Base-by-base conservation (phyloP, 148 eudicot species). In the Vaccinium vitisidaea region DNA sequence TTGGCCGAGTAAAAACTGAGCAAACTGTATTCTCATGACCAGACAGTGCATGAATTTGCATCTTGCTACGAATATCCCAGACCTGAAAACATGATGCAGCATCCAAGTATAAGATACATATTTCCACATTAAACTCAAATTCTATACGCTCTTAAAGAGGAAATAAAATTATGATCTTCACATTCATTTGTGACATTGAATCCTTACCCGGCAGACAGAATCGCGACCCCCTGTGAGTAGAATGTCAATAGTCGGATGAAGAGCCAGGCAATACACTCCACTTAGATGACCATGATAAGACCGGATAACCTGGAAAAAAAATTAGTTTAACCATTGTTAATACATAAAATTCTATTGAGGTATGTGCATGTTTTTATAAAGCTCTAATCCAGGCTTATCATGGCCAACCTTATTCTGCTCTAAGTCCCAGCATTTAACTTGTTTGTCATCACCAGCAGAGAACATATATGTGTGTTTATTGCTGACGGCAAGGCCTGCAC, bases 381-480 rank as follows among this genome's bases (percentile, higher is more conserved):
- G 46, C 21, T 83, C 58, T 30, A 71, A 55, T 46, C 43, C 9
- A 39, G 39, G 74, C 74, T 69, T 69, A 69, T 7, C 84, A 1
- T 5, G 59, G 71, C 71, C 73, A 78, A 94, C 99, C 99, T 97
- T 97, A 87, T 97, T 97, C 87, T 97, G 99, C 88, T 97, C 99
- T 58, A 97, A 95, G 91, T 97, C 99, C 99, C 99, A 97, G 89
- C 99, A 97, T 89, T 97, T 97, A 59, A 97, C 99, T 92, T 89
- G 92, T 88, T 97, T 97, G 88, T 97, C 99, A 91, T 97, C 99
- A 80, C 99, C 99, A 81, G 98, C 99, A 88, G 99, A 95, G 84
- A 97, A 97, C 99, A 97, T 95, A 90, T 97, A 97, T 12, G 99
- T 97, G 87, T 97, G 98, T 86, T 86, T 95, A 83, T 65, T 84